These are phyloP conservation scores for Boechera retrofracta DNA, from an alignment of 345 rosid species.

Conservation along the genomic window DNA sequence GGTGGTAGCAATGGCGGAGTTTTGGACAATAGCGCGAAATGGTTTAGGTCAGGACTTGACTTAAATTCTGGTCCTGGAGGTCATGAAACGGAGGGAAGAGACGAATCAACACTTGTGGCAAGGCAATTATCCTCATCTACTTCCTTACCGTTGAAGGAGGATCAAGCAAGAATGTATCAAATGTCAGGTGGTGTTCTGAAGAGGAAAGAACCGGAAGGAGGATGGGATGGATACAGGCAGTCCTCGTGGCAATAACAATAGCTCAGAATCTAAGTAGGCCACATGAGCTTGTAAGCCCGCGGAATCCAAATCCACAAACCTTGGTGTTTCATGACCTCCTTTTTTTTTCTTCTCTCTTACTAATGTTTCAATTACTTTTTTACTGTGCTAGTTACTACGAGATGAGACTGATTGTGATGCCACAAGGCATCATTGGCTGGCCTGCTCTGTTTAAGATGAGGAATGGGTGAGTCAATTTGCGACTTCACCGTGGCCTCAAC, in stretches of 20 bases:
- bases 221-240: conserved; percentile 87
- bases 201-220: conserved; percentile 92
- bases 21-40: conserved; percentile 59
- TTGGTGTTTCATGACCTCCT: background rate
- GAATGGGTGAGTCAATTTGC: conserved; percentile 6
- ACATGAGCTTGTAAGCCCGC: conserved; percentile 32
- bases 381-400: background rate
- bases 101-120: conserved; percentile 54
- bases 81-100: conserved; percentile 68
- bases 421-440: conserved; percentile 7
- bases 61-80: conserved; percentile 86
- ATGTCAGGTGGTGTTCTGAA: conserved; percentile 62
- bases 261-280: conserved; percentile 4
- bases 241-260: conserved; percentile 70
- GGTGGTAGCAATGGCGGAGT: conserved; percentile 47
- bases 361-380: background rate
- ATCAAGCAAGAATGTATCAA: conserved; percentile 78
- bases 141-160: conserved; percentile 64
- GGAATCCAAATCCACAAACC: background rate
- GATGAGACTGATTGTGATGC: background rate
- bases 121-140: conserved; percentile 61
- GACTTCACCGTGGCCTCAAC: background rate
- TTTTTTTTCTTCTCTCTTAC: background rate
- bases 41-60: conserved; percentile 77
- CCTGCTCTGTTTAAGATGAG: background rate